Evolutionary conservation across 495 filamentous ascomycete species (phyloP).

Genomic region (Talaromyces trachyspermus): DNA sequence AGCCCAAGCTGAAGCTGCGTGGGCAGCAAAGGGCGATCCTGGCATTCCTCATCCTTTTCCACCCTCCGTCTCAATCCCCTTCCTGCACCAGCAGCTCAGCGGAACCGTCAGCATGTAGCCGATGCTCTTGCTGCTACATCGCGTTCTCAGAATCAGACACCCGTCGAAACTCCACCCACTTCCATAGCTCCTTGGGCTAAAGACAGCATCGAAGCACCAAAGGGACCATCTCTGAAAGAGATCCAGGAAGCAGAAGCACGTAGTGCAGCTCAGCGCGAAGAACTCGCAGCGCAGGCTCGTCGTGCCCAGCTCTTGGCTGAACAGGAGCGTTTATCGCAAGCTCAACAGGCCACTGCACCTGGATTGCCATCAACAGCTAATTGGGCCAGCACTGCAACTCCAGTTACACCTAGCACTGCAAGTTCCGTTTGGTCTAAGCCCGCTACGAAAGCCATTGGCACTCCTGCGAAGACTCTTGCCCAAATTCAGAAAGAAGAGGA

Average conservation of each 20-base stretch:
- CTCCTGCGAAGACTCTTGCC: constrained; percentile 70
- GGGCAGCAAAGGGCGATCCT: constrained; percentile 48
- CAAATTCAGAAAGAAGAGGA: constrained; percentile 98
- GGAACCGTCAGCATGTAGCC: constrained; percentile 73
- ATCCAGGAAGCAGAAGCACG: constrained; percentile 94
- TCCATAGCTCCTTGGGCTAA: constrained; percentile 93
- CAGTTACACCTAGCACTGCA: constrained; percentile 42
- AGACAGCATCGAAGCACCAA: constrained; percentile 67
- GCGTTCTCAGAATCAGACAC: constrained; percentile 71
- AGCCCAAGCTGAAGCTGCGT: constrained; percentile 47
- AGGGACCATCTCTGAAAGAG: constrained; percentile 89
- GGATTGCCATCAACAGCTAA: constrained; percentile 84
- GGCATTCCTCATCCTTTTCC: constrained; percentile 75
- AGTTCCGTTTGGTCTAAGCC: constrained; percentile 57
- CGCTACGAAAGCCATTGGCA: constrained; percentile 49
- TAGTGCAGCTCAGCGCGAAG: constrained; percentile 86
- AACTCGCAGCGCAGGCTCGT: constrained; percentile 71
- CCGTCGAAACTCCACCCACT: constrained; percentile 49
- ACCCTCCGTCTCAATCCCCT: constrained; percentile 63
- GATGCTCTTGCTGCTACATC: constrained; percentile 67
- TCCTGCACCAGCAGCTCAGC: constrained; percentile 79
- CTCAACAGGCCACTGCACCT: constrained; percentile 52
- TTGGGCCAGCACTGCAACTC: constrained; percentile 75
- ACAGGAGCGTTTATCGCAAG: constrained; percentile 72
- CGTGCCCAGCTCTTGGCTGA: constrained; percentile 61